These are phyloP conservation scores for Vinca major DNA, from an alignment of 305 asterid species.

Conservation along the genomic window DNA sequence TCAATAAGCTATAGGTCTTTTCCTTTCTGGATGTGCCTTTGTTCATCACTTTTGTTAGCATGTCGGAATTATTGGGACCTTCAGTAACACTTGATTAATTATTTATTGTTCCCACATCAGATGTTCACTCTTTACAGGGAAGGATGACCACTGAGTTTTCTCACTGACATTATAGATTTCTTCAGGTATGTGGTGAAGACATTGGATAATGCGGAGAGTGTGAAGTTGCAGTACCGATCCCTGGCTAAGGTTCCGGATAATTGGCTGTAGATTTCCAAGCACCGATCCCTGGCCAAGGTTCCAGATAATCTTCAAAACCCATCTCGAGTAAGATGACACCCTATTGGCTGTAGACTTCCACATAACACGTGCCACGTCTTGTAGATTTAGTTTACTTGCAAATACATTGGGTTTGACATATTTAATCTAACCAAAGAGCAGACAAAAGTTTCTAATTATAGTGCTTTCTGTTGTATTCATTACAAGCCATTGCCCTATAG, in stretches of 20 bases:
- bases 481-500: neutral
- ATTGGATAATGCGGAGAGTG: conserved; percentile 93
- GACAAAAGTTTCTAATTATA: neutral
- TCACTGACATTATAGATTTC: neutral
- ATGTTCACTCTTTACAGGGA: too few species aligned
- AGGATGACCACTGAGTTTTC: too few species aligned
- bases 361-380: neutral
- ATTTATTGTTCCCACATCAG: too few species aligned
- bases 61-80: too few species aligned
- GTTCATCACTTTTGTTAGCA: too few species aligned
- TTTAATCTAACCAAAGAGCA: conserved; percentile 4
- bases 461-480: conserved; percentile 3
- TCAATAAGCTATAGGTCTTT: too few species aligned
- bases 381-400: too few species aligned
- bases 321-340: conserved; percentile 38
- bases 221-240: conserved; percentile 89
- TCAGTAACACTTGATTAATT: too few species aligned
- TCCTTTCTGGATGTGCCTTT: too few species aligned
- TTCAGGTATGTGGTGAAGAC: conserved; percentile 95
- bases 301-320: conserved; percentile 31
- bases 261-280: neutral
- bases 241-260: conserved; percentile 58
- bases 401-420: neutral
- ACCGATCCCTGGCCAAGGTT: too few species aligned
- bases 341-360: conserved; percentile 44